Conservation (phyloP, 495 filamentous ascomycete genomes). For the Penicillium desertorum region DNA sequence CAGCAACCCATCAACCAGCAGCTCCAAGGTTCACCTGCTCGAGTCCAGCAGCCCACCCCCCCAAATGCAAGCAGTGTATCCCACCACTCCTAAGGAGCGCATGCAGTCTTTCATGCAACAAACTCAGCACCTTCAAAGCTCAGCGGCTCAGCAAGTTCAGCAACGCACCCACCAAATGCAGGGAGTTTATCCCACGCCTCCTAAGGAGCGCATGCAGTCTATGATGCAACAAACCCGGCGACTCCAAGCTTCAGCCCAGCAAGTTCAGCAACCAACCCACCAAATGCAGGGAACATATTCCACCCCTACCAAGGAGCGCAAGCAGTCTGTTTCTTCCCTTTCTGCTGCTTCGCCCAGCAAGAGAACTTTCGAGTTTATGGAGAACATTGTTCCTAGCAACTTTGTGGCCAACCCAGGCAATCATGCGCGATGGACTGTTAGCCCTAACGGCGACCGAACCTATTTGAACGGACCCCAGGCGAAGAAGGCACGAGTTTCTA, state of each 20-base stretch:
- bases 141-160: neutral
- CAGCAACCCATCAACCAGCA: neutral
- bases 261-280: neutral
- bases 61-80: neutral
- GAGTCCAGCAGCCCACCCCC: neutral
- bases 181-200: neutral
- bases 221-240: neutral
- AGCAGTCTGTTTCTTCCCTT: neutral
- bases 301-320: neutral
- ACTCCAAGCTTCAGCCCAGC: neutral
- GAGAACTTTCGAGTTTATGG: constrained; percentile 14
- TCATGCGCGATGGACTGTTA: constrained; percentile 24
- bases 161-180: too few species aligned
- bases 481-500: constrained; percentile 1
- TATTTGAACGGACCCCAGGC: constrained; percentile 26
- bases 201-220: neutral
- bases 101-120: neutral
- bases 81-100: neutral
- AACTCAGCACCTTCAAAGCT: neutral
- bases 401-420: constrained; percentile 33
- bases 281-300: neutral
- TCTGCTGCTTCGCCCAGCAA: constrained; percentile 1
- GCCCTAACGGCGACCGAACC: constrained; percentile 9
- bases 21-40: neutral
- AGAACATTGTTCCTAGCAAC: constrained; percentile 13